Base-by-base conservation (phyloP, 371 early-diverging fungal genomes). In the Dichotomocladium elegans region DNA sequence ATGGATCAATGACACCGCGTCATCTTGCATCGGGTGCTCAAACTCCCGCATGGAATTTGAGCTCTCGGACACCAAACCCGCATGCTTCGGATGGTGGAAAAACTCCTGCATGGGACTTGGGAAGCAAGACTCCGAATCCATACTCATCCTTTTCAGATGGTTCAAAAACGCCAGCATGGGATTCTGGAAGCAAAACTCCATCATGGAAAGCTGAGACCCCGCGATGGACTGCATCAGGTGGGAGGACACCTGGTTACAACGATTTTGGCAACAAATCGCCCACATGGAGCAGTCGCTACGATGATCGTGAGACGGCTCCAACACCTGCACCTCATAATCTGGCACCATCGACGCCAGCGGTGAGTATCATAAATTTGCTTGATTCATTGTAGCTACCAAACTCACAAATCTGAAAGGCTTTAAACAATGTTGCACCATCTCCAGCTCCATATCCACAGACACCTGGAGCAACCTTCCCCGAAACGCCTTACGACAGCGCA, bases 1-100 rank as follows among this genome's bases (percentile, higher is more conserved):
- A 74, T 21, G 79, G 81, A 44, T 72, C 69, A 26, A 75, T 72
- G 74, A 74, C 86, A 3, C 74, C 86, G 49, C 62, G 84, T 75
- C 73, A 84, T 60, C 65, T 66, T 68, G 72, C 79, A 1, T 61
- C 68, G 27, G 82, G 85, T 14, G 64, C 80, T 4, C 70, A 86
- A 17, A 90, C 94, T 10, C 92, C 92, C 8, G 90, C 88, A 1
- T 89, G 89, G 89, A 84, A 83, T 53, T 75, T 83, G 28, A 87
- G 87, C 22, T 70, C 81, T 26, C 72, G 81, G 53, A 88, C 89
- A 31, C 85, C 88, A 21, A 86, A 85, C 42, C 81, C 85, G 28
- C 81, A 86, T 63, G 70, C 80, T 0, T 60, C 58, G 22, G 81
- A 79, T 40, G 88, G 87, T 26, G 68, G 74, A 6, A 81, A 81